phyloP scores from a whole-genome alignment of 768 basidiomycete genomes.

The Xerocomus potaroensis region DNA sequence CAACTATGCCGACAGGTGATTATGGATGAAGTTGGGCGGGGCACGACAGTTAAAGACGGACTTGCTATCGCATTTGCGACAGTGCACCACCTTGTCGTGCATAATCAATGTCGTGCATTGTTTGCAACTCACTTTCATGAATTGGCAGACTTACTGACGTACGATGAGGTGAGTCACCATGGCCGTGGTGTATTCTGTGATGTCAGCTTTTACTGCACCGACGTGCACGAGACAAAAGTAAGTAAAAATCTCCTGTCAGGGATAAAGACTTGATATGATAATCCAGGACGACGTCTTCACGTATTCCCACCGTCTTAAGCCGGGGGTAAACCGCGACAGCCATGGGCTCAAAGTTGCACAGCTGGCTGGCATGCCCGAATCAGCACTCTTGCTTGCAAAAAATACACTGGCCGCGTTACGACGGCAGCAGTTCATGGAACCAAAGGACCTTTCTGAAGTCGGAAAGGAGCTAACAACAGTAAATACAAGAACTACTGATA shows the following conservation, averaged over 20 bases:
- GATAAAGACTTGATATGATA: not conserved
- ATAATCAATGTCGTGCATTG: constrained; percentile 75
- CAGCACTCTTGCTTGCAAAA: constrained; percentile 58
- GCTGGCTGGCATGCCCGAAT: constrained; percentile 74
- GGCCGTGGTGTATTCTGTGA: constrained; percentile 49
- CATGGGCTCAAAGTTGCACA: constrained; percentile 90
- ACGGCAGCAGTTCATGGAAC: constrained; percentile 20
- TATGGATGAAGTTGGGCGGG: constrained; percentile 99
- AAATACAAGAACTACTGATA: not conserved
- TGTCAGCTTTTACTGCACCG: constrained; percentile 86
- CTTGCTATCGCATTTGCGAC: constrained; percentile 92
- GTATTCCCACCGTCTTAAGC: constrained; percentile 75
- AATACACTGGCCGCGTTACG: constrained; percentile 44
- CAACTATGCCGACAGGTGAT: constrained; percentile 62
- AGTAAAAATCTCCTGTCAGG: constrained; percentile 23
- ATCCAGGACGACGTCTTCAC: constrained; percentile 70
- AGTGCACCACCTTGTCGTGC: constrained; percentile 70
- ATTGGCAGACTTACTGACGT: constrained; percentile 78
- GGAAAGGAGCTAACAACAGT: constrained; percentile 26
- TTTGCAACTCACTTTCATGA: constrained; percentile 99
- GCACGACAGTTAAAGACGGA: constrained; percentile 90
- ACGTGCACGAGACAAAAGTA: constrained; percentile 75
- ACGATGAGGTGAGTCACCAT: constrained; percentile 36
- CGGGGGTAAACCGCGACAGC: constrained; percentile 86
- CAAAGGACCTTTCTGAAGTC: constrained; percentile 30